phyloP scores from a whole-genome alignment of 495 filamentous ascomycete species.

The Podospora fimiseda region DNA sequence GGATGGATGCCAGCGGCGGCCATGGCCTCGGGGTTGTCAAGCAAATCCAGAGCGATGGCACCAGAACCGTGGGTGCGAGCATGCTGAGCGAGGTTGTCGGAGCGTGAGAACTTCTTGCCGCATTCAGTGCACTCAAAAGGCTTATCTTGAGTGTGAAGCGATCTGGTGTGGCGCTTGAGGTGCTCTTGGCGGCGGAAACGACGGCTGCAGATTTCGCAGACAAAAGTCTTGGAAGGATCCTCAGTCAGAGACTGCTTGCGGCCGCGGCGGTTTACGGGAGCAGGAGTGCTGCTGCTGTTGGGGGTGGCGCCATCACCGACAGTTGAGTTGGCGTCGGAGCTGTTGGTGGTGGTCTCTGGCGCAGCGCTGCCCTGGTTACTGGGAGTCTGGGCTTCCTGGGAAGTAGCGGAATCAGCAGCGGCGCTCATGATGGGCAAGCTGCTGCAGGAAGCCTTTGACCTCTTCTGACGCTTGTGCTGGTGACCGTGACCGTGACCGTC shows the following conservation, averaged over 20 bases:
- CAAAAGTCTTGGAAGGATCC: slow-evolving; percentile 96
- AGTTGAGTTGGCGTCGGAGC: slow-evolving; percentile 22
- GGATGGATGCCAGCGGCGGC: slow-evolving; percentile 16
- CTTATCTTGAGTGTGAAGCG: slow-evolving; percentile 97
- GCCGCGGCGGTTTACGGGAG: slow-evolving; percentile 81
- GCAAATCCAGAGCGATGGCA: slow-evolving; percentile 80
- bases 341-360: slow-evolving; percentile 14
- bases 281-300: slow-evolving; percentile 34
- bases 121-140: slow-evolving; percentile 96
- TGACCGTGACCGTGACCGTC: slow-evolving; percentile 43
- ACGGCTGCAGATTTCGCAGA: slow-evolving; percentile 90
- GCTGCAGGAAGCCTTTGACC: slow-evolving; percentile 37
- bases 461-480: slow-evolving; percentile 63
- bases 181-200: slow-evolving; percentile 99
- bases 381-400: slow-evolving; percentile 33
- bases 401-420: slow-evolving; percentile 38
- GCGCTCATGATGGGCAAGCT: slow-evolving; percentile 43
- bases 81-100: slow-evolving; percentile 95
- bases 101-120: slow-evolving; percentile 98
- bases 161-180: slow-evolving; percentile 97
- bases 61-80: slow-evolving; percentile 87
- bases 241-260: slow-evolving; percentile 98
- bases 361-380: slow-evolving; percentile 23
- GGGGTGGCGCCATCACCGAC: slow-evolving; percentile 26
- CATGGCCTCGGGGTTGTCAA: slow-evolving; percentile 61